Evolutionary conservation across 2,329 filamentous ascomycete genomes (phyloP).

Genomic region (Trichoderma sp.): DNA sequence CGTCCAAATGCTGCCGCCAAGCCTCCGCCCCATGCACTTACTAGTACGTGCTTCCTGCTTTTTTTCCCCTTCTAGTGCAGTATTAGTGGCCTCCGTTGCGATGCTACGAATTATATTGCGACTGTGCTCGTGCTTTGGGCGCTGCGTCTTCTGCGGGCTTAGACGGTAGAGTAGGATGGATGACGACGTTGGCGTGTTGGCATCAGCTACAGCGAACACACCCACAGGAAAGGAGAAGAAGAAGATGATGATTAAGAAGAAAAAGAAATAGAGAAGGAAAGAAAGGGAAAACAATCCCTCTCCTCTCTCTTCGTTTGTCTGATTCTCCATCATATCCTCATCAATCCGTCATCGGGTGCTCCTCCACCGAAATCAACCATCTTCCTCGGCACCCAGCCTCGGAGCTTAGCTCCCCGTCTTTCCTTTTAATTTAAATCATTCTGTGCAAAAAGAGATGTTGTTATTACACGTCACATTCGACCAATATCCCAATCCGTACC

Average conservation of each 20-base stretch:
- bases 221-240: not conserved
- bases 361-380: not conserved
- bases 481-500: not conserved
- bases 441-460: not conserved
- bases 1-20: not conserved
- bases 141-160: not conserved
- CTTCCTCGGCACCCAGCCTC: not conserved
- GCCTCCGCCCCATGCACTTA: not conserved
- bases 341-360: not conserved
- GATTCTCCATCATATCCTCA: not conserved
- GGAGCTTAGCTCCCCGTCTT: not conserved
- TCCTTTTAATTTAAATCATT: not conserved
- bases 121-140: not conserved
- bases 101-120: not conserved
- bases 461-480: conserved; percentile 10
- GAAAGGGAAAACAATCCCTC: not conserved
- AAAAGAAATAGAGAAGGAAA: too few relatives aligned
- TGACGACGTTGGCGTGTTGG: not conserved
- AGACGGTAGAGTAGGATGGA: too few relatives aligned
- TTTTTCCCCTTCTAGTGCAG: not conserved
- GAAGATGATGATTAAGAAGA: too few relatives aligned
- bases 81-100: not conserved
- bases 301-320: not conserved
- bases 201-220: not conserved
- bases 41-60: conserved; percentile 1